Evolutionary conservation across 306 rosid species (phyloP).

Genomic region (Gastrolobium villosum): DNA sequence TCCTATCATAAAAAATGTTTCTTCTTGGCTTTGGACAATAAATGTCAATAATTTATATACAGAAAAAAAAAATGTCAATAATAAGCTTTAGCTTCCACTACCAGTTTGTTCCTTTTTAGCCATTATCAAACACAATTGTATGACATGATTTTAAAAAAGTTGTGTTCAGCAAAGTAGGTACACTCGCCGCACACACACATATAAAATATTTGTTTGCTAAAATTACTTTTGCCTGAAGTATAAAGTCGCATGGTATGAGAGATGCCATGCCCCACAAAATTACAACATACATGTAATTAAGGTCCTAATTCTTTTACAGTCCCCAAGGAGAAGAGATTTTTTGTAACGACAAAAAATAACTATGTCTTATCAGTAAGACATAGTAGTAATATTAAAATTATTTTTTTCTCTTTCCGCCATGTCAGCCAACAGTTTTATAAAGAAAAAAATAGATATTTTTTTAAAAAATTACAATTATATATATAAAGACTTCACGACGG

Average conservation of each 20-base stretch:
- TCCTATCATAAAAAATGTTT: neutral
- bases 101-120: neutral
- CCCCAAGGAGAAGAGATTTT: too few species aligned
- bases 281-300: conserved; percentile 44
- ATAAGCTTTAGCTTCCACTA: conserved; percentile 27
- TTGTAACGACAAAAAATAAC: too few species aligned
- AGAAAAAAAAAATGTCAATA: too few species aligned
- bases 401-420: too few species aligned
- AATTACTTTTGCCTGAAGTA: neutral
- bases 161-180: neutral
- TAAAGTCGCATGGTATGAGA: conserved; percentile 27
- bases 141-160: neutral
- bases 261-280: conserved; percentile 21
- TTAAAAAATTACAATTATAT: too few species aligned
- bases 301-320: neutral
- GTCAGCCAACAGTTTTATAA: too few species aligned
- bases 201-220: neutral
- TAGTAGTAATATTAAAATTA: too few species aligned
- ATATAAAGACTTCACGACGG: too few species aligned
- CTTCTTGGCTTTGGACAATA: neutral
- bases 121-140: neutral
- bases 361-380: too few species aligned
- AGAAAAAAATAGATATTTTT: too few species aligned
- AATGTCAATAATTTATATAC: conserved; percentile 17
- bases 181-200: neutral